Evolutionary conservation across 257 asterid genomes (phyloP).

Genomic region (Petunia secreta): DNA sequence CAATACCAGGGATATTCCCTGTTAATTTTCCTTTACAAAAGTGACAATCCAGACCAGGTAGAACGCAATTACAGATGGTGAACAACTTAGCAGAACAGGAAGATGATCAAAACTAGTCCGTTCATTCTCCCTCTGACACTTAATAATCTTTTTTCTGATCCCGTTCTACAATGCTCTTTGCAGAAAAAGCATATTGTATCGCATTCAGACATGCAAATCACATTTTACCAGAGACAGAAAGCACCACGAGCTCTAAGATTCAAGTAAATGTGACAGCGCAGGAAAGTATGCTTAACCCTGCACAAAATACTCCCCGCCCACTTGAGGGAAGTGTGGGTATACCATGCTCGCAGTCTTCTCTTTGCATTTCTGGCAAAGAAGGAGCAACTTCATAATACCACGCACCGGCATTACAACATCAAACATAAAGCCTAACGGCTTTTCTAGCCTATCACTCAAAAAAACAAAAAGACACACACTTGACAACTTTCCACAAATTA

Average conservation of each 20-base stretch:
- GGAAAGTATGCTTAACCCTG: neutral
- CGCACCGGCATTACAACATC: neutral
- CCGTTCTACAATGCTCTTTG: neutral
- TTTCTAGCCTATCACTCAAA: neutral
- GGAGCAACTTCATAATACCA: neutral
- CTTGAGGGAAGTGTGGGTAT: neutral
- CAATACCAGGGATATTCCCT: neutral
- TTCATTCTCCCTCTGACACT: neutral
- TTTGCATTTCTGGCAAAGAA: neutral
- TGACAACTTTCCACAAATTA: neutral
- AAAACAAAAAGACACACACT: neutral
- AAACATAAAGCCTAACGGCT: neutral
- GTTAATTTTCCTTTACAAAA: neutral
- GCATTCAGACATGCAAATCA: slow-evolving; percentile 9
- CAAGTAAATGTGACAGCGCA: slow-evolving; percentile 7
- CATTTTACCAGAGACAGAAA: neutral
- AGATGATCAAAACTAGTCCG: slow-evolving; percentile 11
- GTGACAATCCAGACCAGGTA: neutral
- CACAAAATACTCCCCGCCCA: neutral
- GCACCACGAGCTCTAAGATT: neutral
- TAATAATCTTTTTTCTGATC: slow-evolving; percentile 8
- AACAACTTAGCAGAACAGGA: neutral
- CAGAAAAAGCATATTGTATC: slow-evolving; percentile 7
- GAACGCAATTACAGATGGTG: neutral
- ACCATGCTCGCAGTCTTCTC: neutral